Base-by-base conservation (phyloP, 768 basidiomycete genomes). In the Lentinula edodes region DNA sequence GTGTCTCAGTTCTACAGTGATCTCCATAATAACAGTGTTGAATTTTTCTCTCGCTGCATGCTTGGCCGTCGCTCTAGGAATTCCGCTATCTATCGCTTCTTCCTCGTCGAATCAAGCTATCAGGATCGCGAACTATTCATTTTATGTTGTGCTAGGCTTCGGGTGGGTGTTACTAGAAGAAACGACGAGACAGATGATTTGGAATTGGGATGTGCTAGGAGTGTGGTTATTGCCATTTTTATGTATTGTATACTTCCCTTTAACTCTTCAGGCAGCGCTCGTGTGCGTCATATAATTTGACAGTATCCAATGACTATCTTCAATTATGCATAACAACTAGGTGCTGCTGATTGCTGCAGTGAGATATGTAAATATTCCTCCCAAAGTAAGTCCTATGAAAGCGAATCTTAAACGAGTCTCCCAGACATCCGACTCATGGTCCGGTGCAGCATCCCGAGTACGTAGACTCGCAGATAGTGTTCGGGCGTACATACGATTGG, bases 11-110 rank as follows among this genome's bases (percentile, higher is more conserved):
- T 96, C 96, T 3, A 89, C 91, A 1, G 81, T 94, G 54, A 89
- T 97, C 64, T 94, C 83, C 12, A 85, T 92, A 41, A 87, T 86
- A 34, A 89, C 93, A 15, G 87, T 97, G 62, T 85, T 97, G 71
- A 97, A 98, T 72, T 96, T 96, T 74, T 93, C 92, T 7, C 86
- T 98, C 18, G 91, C 95, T 0, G 85, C 88, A 20, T 70, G 80
- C 20, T 79, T 96, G 16, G 84, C 90, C 18, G 48, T 62, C 38
- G 58, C 64, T 38, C 32, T 58, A 23, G 65, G 58, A 6, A 64
- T 67, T 18, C 89, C 92, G 0, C 78, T 93, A n/a, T 73, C 83
- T 23, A 60, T 81, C 8, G 73, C 78, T 12, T 73, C 77, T 6
- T 66, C 78, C 0, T 69, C 72, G 55, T 66, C 58, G 0, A 66